phyloP scores from a whole-genome alignment of 2,329 filamentous ascomycete species.

The Rhinocladiella similis region DNA sequence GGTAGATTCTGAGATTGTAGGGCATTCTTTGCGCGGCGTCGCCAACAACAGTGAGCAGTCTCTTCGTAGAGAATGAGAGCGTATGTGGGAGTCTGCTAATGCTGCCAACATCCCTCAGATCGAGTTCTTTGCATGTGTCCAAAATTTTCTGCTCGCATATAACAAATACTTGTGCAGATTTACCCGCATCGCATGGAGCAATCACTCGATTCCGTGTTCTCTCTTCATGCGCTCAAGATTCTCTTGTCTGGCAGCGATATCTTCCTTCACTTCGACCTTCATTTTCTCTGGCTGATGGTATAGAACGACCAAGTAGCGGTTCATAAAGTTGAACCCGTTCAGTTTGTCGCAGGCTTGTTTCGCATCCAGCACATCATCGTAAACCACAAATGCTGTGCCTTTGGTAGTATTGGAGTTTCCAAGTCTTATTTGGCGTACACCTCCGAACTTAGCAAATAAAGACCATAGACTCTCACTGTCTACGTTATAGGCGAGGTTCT shows the following conservation, averaged over 20 bases:
- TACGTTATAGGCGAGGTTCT: conserved; percentile 99
- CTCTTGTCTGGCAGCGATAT: conserved; percentile 89
- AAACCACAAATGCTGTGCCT: conserved; percentile 97
- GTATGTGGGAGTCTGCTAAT: too few relatives aligned
- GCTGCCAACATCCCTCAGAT: neutral
- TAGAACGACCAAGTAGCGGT: conserved; percentile 90
- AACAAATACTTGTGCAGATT: neutral
- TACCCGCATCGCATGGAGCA: neutral
- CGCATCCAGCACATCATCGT: conserved; percentile 98
- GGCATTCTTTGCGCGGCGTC: too few relatives aligned
- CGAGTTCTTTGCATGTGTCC: neutral
- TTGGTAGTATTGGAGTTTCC: conserved; percentile 97
- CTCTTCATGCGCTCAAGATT: conserved; percentile 98
- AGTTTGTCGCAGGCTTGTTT: conserved; percentile 99
- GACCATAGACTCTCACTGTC: conserved; percentile 97
- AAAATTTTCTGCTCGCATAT: neutral
- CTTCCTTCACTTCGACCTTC: conserved; percentile 78
- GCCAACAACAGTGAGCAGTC: too few relatives aligned
- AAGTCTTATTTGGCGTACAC: conserved; percentile 96
- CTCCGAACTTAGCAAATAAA: conserved; percentile 96
- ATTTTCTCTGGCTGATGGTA: conserved; percentile 79
- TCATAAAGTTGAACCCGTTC: conserved; percentile 99
- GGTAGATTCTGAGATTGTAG: too few relatives aligned
- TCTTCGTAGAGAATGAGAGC: too few relatives aligned
- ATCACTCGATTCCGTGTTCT: conserved; percentile 99